Evolutionary conservation across 2,329 filamentous ascomycete species (phyloP).

Genomic region (Neopestalotiopsis clavispora): DNA sequence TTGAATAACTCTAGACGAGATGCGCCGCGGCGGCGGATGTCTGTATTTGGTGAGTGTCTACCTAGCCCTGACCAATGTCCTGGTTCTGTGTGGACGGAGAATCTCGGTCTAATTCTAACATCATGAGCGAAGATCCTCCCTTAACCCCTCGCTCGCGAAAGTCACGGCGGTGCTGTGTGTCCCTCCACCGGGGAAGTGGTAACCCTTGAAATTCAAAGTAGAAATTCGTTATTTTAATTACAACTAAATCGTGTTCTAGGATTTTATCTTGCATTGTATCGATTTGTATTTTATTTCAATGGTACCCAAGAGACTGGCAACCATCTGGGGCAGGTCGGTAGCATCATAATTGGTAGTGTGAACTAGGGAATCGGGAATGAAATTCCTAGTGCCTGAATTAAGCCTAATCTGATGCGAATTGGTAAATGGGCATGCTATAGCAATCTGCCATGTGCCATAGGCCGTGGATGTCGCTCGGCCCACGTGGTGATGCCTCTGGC

Average conservation of each 20-base stretch:
- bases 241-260: background rate
- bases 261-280: background rate
- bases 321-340: background rate
- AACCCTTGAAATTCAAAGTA: background rate
- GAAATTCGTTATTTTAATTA: background rate
- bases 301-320: background rate
- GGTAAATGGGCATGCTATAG: background rate
- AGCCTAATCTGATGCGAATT: background rate
- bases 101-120: slow-evolving; percentile 7
- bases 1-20: background rate
- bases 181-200: background rate
- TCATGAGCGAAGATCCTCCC: background rate
- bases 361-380: background rate
- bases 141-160: background rate
- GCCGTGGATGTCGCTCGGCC: background rate
- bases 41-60: background rate
- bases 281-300: background rate
- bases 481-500: background rate
- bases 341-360: background rate
- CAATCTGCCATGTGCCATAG: background rate
- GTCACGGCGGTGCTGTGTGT: background rate
- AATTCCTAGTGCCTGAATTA: background rate
- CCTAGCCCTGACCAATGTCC: background rate
- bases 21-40: background rate
- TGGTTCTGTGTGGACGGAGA: slow-evolving; percentile 18